Percentiles rank a stretch among this genome's conserved stretches.
These are phyloP conservation scores for Kodamaea nitidulidarum DNA, from an alignment of 805 yeast species.

Conservation along the genomic window DNA sequence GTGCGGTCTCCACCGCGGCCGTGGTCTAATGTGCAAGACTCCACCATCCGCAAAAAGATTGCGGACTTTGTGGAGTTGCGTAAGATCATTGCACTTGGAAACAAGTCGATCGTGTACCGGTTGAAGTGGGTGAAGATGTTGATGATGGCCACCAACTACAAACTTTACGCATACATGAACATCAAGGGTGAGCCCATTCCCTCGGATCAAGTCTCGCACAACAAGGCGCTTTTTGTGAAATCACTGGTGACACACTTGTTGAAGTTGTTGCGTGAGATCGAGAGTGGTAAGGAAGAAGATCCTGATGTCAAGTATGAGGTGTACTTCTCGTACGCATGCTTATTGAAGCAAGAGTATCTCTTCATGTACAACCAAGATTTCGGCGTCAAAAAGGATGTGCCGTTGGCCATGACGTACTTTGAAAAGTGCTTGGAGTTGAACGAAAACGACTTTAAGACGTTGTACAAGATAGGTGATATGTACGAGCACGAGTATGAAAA, in stretches of 20 bases:
- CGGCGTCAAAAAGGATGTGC: slow-evolving; percentile 26
- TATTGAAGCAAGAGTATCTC: slow-evolving; percentile 33
- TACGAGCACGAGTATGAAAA: slow-evolving; percentile 32
- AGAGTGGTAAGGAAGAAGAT: slow-evolving; percentile 17
- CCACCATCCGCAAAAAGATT: slow-evolving; percentile 27
- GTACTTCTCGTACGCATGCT: slow-evolving; percentile 34
- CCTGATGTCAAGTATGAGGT: slow-evolving; percentile 25
- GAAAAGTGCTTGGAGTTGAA: slow-evolving; percentile 30
- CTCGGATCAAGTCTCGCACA: slow-evolving; percentile 26
- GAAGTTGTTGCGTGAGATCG: slow-evolving; percentile 33
- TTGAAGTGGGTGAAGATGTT: slow-evolving; percentile 42
- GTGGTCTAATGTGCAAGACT: slow-evolving; percentile 17
- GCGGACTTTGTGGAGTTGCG: slow-evolving; percentile 33
- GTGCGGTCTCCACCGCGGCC: slow-evolving; percentile 6
- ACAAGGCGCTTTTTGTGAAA: slow-evolving; percentile 35
- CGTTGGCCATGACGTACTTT: slow-evolving; percentile 27
- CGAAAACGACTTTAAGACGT: slow-evolving; percentile 29
- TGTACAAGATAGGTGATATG: slow-evolving; percentile 38
- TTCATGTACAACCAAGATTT: slow-evolving; percentile 33
- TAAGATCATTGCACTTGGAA: slow-evolving; percentile 36
- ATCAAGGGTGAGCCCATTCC: slow-evolving; percentile 38
- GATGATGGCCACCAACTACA: slow-evolving; percentile 35
- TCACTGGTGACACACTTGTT: slow-evolving; percentile 35
- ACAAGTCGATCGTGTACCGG: slow-evolving; percentile 38
- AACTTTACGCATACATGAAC: slow-evolving; percentile 38